Conservation (phyloP, 2,329 filamentous ascomycete species). For the Penicillium olsonii region DNA sequence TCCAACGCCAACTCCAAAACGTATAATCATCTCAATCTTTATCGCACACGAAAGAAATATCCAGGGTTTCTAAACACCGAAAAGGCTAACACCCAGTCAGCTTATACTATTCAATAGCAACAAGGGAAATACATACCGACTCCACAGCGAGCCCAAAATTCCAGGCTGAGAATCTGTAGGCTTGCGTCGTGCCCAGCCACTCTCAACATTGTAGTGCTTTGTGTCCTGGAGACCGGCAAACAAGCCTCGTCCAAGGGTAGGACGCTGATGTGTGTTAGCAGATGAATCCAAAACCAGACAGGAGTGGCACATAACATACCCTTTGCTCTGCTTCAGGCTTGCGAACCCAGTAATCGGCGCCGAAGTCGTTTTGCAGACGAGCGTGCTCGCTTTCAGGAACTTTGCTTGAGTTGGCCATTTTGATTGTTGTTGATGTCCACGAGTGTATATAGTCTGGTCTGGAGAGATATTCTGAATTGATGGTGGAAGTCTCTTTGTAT, state of each 20-base stretch:
- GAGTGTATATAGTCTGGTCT: conserved; percentile 1
- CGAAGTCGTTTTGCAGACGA: conserved; percentile 37
- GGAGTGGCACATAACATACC: conserved; percentile 16
- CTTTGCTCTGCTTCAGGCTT: conserved; percentile 19
- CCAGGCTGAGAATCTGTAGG: conserved; percentile 15
- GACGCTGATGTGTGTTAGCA: conserved; percentile 22
- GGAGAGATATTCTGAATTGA: background rate
- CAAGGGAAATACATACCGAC: conserved; percentile 22
- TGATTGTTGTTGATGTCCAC: conserved; percentile 2
- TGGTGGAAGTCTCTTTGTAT: background rate
- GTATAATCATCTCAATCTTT: background rate
- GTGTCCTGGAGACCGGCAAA: conserved; percentile 42
- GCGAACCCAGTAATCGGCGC: conserved; percentile 40
- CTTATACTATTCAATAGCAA: no score
- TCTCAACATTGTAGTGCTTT: conserved; percentile 42
- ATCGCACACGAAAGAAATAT: background rate
- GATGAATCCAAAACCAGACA: background rate
- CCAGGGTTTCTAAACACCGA: conserved; percentile 2
- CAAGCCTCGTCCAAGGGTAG: conserved; percentile 38
- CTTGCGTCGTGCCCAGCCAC: conserved; percentile 37
- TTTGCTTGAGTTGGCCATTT: conserved; percentile 13
- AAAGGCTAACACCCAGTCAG: conserved; percentile 14
- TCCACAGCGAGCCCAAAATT: conserved; percentile 20
- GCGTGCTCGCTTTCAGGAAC: conserved; percentile 4
- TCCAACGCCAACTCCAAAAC: background rate